phyloP scores from a whole-genome alignment of 179 eudicot species.

The Amaranthus tricolor region DNA sequence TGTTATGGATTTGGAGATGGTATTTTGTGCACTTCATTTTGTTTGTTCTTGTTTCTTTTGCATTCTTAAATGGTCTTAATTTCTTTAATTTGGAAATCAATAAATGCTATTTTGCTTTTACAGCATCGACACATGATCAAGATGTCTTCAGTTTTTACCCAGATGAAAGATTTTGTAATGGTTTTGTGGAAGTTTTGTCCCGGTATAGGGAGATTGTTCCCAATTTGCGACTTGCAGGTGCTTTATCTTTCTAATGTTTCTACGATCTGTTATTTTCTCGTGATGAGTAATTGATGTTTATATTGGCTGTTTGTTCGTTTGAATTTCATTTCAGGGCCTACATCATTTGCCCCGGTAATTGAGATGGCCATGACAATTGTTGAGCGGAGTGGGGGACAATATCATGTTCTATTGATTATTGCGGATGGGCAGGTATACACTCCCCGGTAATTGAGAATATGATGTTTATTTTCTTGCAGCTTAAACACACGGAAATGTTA shows the following conservation, averaged over 20 bases:
- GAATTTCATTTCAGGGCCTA: conserved; percentile 58
- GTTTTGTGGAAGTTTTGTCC: conserved; percentile 82
- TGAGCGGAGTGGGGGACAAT: conserved; percentile 93
- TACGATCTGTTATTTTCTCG: neutral
- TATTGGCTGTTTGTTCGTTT: neutral
- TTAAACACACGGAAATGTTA: neutral
- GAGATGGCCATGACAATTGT: conserved; percentile 95
- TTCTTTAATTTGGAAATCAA: neutral
- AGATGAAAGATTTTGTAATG: conserved; percentile 70
- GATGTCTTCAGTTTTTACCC: conserved; percentile 87
- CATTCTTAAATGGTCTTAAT: neutral
- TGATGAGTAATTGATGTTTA: neutral
- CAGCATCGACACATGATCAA: conserved; percentile 98
- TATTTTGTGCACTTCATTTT: conserved; percentile 26
- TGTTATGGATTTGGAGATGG: conserved; percentile 99
- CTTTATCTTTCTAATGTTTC: neutral
- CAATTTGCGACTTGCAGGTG: conserved; percentile 90
- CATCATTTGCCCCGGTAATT: conserved; percentile 92
- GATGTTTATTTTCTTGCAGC: neutral
- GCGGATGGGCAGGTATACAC: conserved; percentile 94
- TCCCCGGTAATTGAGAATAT: neutral
- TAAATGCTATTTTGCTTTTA: conserved; percentile 1
- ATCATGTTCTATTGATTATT: conserved; percentile 87
- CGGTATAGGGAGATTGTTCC: conserved; percentile 82
- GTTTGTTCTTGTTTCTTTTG: neutral